Evolutionary conservation across 2,329 filamentous ascomycete genomes (phyloP), one percentile per base, ranked within the genome.

Genomic region (Penicillium sp.): DNA sequence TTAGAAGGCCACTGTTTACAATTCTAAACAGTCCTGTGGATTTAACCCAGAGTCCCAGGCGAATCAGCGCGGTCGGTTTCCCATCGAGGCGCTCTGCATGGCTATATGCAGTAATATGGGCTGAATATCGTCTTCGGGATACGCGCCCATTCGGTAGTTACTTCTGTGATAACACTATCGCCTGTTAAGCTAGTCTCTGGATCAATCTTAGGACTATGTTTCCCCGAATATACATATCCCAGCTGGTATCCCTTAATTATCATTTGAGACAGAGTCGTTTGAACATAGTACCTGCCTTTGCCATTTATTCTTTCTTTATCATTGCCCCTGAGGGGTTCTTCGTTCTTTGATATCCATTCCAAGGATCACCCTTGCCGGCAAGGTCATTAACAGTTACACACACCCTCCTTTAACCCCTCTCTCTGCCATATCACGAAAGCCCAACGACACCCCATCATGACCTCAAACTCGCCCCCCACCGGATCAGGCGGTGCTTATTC

Each of bases 401-500:
- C 43, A 35, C 49, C 17, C 19, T 52, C 27, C 36, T 21, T 45
- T n/a, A 49, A 36, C 29, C 50, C 53, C 49, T 57, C 53, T 33
- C 41, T 31, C 29, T 31, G 4, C 10, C 31, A 13, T 47, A 45
- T 47, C 35, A 41, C 36, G 23, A 51, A 33, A 55, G 29, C 49
- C 29, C 54, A 43, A 43, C 47, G 38, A 45, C 31, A 19, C 50
- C 54, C 39, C 50, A 64, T 48, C 19, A 75, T 74, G 72, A 67
- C 63, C 33, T 66, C 69, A 21, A 47, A 55, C 41, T 66, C 63
- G 19, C 70, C 70, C 9, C 60, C 65, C n/a, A 49, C 67, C 7
- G 70, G 68, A 33, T 72, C 72, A 15, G 63, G 65, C 45, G 65
- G 69, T 51, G 65, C 69, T 44, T 68, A 65, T 50, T 72, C 74